Conservation (phyloP, 1,284 basidiomycete species). For the Fomitopsis schrenkii region DNA sequence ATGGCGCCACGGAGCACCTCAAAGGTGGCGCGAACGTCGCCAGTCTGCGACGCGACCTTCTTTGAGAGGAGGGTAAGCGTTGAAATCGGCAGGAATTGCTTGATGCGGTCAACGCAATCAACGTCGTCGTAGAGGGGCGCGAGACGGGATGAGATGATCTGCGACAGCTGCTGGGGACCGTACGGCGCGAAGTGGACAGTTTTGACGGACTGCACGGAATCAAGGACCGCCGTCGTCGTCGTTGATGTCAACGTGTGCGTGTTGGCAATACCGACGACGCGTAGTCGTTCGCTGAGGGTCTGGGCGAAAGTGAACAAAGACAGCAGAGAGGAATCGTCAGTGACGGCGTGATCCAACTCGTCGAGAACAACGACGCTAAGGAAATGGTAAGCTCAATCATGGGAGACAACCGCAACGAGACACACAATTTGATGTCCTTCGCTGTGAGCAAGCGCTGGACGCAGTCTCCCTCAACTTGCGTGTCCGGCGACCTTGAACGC, state of each 20-base stretch:
- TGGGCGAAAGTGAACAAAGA: constrained; percentile 62
- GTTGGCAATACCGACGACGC: constrained; percentile 77
- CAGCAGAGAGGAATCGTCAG: constrained; percentile 49
- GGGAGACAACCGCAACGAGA: not conserved
- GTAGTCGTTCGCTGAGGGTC: constrained; percentile 42
- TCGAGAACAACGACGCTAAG: constrained; percentile 69
- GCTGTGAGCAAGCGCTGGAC: constrained; percentile 39
- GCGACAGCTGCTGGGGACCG: constrained; percentile 58
- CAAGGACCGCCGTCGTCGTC: constrained; percentile 32
- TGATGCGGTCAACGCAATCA: constrained; percentile 28
- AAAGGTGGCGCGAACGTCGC: constrained; percentile 72
- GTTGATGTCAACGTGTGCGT: constrained; percentile 73
- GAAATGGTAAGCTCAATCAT: too few relatives aligned
- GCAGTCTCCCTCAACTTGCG: constrained; percentile 27
- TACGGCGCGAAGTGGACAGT: constrained; percentile 79
- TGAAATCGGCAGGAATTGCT: constrained; percentile 57
- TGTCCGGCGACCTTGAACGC: constrained; percentile 30
- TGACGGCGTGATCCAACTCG: constrained; percentile 73
- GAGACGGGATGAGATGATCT: constrained; percentile 62
- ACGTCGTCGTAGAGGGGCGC: constrained; percentile 34
- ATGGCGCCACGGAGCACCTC: constrained; percentile 76
- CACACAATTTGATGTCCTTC: constrained; percentile 55
- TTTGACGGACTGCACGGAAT: constrained; percentile 39
- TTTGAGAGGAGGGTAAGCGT: constrained; percentile 67
- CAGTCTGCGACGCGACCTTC: constrained; percentile 73